Evolutionary conservation across 1,284 basidiomycete species (phyloP).

Genomic region (Gymnopus androsaceus): DNA sequence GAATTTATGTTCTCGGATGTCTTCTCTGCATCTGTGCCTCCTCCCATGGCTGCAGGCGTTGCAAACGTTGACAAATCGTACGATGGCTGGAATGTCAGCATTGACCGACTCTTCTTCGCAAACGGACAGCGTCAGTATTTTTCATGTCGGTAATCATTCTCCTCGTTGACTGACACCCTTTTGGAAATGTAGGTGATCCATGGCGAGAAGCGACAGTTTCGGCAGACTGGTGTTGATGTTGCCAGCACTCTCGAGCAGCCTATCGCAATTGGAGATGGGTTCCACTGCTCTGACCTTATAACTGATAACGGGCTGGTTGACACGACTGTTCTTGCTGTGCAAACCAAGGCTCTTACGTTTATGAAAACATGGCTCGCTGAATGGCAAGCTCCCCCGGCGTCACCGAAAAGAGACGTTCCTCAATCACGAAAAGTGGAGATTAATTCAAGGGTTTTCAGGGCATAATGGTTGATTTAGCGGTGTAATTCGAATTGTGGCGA

Average conservation of each 20-base stretch:
- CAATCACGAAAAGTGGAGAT: neutral
- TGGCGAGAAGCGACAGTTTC: conserved; percentile 73
- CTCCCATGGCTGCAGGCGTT: conserved; percentile 37
- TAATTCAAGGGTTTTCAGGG: conserved; percentile 4
- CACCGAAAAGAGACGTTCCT: conserved; percentile 2
- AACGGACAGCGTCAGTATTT: conserved; percentile 63
- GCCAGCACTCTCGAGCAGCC: conserved; percentile 54
- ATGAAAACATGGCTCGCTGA: conserved; percentile 55
- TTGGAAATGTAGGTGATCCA: conserved; percentile 55
- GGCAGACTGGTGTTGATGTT: conserved; percentile 49
- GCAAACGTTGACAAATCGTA: conserved; percentile 50
- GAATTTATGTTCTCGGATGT: conserved; percentile 57
- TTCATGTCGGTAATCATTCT: neutral
- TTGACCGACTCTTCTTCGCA: conserved; percentile 65
- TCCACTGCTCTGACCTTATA: conserved; percentile 66
- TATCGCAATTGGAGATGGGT: conserved; percentile 59
- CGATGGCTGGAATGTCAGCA: conserved; percentile 61
- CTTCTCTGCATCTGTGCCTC: conserved; percentile 43
- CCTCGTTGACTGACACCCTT: neutral
- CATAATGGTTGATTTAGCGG: neutral
- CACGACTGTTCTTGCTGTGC: conserved; percentile 53
- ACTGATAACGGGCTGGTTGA: conserved; percentile 46
- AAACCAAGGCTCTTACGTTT: conserved; percentile 43
- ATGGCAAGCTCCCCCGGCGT: conserved; percentile 28
- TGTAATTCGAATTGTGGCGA: too few species aligned